Conservation (phyloP, 768 basidiomycete species). For the Podaxis sp. region DNA sequence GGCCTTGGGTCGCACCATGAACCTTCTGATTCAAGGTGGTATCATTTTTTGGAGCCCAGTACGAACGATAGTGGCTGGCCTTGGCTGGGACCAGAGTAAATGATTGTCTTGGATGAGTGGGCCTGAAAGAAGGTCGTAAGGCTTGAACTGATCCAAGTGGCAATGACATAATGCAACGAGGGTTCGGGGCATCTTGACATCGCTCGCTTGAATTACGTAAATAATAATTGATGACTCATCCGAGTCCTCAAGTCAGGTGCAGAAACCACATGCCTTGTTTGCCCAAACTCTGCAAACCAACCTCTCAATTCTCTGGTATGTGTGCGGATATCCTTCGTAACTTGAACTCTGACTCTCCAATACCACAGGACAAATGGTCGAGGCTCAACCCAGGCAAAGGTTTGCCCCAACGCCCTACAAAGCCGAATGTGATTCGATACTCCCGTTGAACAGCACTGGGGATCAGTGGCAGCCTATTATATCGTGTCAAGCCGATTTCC, state of each 20-base stretch:
- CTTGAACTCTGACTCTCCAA: not conserved
- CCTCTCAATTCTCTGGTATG: no score
- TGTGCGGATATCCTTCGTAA: no score
- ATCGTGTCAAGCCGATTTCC: slow-evolving; percentile 24
- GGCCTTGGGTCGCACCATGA: not conserved
- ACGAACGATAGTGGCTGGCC: not conserved
- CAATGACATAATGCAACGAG: not conserved
- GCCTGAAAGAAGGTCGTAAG: not conserved
- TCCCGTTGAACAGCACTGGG: not conserved
- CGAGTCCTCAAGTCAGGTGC: no score
- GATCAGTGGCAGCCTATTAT: slow-evolving; percentile 21
- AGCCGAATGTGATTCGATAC: not conserved
- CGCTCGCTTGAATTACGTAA: not conserved
- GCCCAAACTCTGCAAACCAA: no score
- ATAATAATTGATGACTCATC: no score
- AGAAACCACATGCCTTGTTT: no score
- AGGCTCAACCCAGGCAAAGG: slow-evolving; percentile 1
- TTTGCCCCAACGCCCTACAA: not conserved
- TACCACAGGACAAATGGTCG: not conserved
- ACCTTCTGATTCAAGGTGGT: not conserved
- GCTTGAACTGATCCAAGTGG: not conserved
- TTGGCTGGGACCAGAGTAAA: not conserved
- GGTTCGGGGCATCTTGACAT: not conserved
- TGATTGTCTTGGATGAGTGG: not conserved
- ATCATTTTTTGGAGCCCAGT: not conserved